Evolutionary conservation across 805 yeast species (phyloP), one percentile per base, ranked within the genome.

Genomic region (Candida taoyuanica): DNA sequence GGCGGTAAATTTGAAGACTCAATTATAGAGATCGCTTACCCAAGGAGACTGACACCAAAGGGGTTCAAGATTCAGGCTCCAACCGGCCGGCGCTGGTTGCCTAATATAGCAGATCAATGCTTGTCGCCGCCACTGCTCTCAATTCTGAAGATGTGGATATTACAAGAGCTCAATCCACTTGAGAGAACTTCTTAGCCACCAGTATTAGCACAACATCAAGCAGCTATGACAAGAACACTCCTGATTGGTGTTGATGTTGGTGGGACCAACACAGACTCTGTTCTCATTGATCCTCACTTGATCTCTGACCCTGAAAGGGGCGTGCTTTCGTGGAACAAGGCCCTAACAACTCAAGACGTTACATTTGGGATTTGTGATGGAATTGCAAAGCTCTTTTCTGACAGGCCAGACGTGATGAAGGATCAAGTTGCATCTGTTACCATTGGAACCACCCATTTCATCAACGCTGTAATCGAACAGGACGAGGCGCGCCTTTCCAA

Each of bases 201-300:
- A n/a, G n/a, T n/a, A n/a, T n/a, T n/a, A n/a, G n/a, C n/a, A n/a
- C n/a, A n/a, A n/a, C n/a, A n/a, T n/a, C n/a, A n/a, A n/a, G n/a
- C n/a, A n/a, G n/a, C 14, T 13, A 25, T 9, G 13, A 25, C 13
- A 25, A 11, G 18, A 12, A 28, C 52, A 4, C 34, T 56, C 16
- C 48, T 65, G 5, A 66, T 69, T 33, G 76, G 75, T 19, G 67
- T 70, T 12, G 75, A 71, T 54, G 74, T 70, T 20, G 74, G 75
- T 18, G 75, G 75, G 8, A 71, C 75, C n/a, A 70, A 70, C 55
- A 67, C 74, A 2, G 75, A 71, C 48, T 57, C 69, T 12, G 74
- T 70, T 9, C 48, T 71, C n/a, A 39, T 70, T 5, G 68, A 70
- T 39, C 72, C 74, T 5, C 38, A 52, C n/a, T 27, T 37, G 7